These are phyloP conservation scores for Melanogaster broomeanus DNA, from an alignment of 768 basidiomycete species.

Conservation along the genomic window DNA sequence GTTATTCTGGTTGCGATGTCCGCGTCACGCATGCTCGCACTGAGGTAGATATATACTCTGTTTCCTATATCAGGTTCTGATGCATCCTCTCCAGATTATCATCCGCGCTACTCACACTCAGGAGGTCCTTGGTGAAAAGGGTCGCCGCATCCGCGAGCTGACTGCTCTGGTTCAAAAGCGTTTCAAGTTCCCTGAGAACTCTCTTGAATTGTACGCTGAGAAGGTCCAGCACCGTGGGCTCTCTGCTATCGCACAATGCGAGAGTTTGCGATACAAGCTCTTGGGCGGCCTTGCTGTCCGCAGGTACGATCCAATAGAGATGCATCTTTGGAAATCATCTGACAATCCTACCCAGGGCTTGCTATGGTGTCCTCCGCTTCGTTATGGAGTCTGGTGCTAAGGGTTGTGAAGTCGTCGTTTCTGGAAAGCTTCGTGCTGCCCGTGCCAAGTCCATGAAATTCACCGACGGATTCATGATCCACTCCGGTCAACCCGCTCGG, in stretches of 20 bases:
- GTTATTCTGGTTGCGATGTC: slow-evolving; percentile 99
- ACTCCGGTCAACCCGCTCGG: slow-evolving; percentile 95
- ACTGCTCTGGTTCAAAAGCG: slow-evolving; percentile 98
- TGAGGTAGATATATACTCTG: slow-evolving; percentile 56
- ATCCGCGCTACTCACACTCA: slow-evolving; percentile 99
- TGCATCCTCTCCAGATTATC: slow-evolving; percentile 69
- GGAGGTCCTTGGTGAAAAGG: slow-evolving; percentile 99
- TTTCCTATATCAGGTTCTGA: background rate
- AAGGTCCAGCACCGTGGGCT: slow-evolving; percentile 99
- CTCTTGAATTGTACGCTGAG: slow-evolving; percentile 98
- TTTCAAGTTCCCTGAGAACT: slow-evolving; percentile 99
- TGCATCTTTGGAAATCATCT: background rate
- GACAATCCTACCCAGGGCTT: slow-evolving; percentile 57
- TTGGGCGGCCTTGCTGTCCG: slow-evolving; percentile 99
- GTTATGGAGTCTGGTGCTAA: slow-evolving; percentile 99
- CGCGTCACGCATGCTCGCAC: slow-evolving; percentile 99
- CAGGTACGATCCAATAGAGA: slow-evolving; percentile 61
- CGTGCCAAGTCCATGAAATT: slow-evolving; percentile 99
- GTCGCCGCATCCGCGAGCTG: slow-evolving; percentile 97
- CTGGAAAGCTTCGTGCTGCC: slow-evolving; percentile 98
- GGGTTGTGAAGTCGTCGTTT: slow-evolving; percentile 99
- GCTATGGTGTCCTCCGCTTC: slow-evolving; percentile 99
- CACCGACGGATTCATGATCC: slow-evolving; percentile 99
- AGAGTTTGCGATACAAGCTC: slow-evolving; percentile 97
- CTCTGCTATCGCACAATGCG: slow-evolving; percentile 98